Percentiles rank a stretch among this genome's conserved stretches.
Conservation (phyloP, 1,284 basidiomycete genomes). For the Trichosporon asahii region DNA sequence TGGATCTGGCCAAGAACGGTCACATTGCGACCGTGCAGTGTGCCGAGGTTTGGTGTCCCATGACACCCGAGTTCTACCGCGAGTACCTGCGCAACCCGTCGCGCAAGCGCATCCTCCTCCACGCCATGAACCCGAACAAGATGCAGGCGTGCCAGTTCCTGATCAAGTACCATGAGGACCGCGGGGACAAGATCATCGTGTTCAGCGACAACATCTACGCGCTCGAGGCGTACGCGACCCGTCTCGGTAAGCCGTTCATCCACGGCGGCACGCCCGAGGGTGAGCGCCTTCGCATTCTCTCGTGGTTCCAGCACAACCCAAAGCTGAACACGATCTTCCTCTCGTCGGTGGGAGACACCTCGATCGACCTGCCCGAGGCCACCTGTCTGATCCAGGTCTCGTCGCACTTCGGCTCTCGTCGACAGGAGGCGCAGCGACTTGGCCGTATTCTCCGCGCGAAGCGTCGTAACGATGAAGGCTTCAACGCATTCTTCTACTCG, state of each 20-base stretch:
- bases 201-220: slow-evolving; percentile 99
- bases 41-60: slow-evolving; percentile 99
- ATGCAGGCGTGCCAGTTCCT: slow-evolving; percentile 99
- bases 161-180: slow-evolving; percentile 95
- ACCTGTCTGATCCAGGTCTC: slow-evolving; percentile 99
- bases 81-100: slow-evolving; percentile 79
- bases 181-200: slow-evolving; percentile 99
- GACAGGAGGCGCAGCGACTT: slow-evolving; percentile 95
- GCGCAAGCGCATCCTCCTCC: slow-evolving; percentile 90
- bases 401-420: slow-evolving; percentile 97
- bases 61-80: slow-evolving; percentile 99
- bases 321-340: slow-evolving; percentile 97
- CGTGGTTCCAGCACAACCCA: slow-evolving; percentile 94
- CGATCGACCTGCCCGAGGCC: slow-evolving; percentile 97
- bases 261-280: slow-evolving; percentile 95
- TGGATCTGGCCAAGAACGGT: slow-evolving; percentile 98
- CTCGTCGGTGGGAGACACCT: slow-evolving; percentile 98
- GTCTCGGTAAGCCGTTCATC: slow-evolving; percentile 90
- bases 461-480: slow-evolving; percentile 96
- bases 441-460: slow-evolving; percentile 96
- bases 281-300: slow-evolving; percentile 91
- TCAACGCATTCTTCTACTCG: slow-evolving; percentile 99
- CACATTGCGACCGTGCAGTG: slow-evolving; percentile 99
- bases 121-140: slow-evolving; percentile 99
- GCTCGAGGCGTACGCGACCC: slow-evolving; percentile 93